Evolutionary conservation across 2,329 filamentous ascomycete genomes (phyloP).

Genomic region (Calonectria pauciramosa): DNA sequence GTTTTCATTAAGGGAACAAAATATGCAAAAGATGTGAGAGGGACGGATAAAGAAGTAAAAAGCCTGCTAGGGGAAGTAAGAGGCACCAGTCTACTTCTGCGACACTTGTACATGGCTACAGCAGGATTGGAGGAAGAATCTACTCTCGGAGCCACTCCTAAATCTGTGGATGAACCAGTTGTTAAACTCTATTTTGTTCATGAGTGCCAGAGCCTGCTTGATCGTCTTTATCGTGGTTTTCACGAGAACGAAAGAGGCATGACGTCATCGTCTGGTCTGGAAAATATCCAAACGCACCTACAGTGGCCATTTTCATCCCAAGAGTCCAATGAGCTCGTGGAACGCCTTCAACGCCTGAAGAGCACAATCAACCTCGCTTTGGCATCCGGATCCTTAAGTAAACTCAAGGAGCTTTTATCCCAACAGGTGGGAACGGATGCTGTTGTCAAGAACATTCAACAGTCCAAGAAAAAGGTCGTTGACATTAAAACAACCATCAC

Average conservation of each 20-base stretch:
- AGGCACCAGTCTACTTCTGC: background rate
- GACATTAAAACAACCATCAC: background rate
- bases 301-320: slow-evolving; percentile 3
- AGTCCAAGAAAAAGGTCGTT: background rate
- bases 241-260: background rate
- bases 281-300: background rate
- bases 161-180: background rate
- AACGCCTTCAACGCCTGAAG: background rate
- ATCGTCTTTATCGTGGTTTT: background rate
- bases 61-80: background rate
- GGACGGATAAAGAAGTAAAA: background rate
- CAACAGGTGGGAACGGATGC: background rate
- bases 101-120: background rate
- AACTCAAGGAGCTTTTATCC: background rate
- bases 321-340: background rate
- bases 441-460: background rate
- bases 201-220: background rate
- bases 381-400: background rate
- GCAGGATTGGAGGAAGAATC: background rate
- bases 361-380: background rate
- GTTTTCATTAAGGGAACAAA: background rate
- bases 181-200: background rate
- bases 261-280: background rate
- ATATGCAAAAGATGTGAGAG: background rate
- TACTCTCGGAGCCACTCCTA: background rate